phyloP scores from a whole-genome alignment of 2,329 filamentous ascomycete genomes.

The Aspergillus neoniger region DNA sequence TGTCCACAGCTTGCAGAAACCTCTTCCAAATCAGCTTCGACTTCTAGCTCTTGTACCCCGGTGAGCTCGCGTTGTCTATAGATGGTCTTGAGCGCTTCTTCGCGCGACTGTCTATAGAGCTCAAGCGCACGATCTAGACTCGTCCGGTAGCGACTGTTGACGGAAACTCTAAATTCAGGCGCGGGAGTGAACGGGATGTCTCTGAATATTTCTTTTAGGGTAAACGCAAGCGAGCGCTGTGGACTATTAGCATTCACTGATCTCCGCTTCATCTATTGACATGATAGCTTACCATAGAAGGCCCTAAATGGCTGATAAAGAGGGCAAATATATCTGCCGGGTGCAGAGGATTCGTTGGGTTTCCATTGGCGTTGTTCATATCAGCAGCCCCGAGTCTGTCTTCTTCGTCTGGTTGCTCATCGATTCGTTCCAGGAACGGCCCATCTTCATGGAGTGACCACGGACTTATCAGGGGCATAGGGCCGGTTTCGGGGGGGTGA shows the following conservation, averaged over 20 bases:
- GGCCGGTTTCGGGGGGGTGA: slow-evolving; percentile 16
- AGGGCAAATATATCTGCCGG: slow-evolving; percentile 86
- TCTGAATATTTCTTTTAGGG: slow-evolving; percentile 81
- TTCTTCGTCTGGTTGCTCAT: slow-evolving; percentile 61
- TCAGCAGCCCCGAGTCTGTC: slow-evolving; percentile 36
- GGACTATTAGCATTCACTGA: slow-evolving; percentile 10
- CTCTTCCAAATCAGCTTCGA: slow-evolving; percentile 93
- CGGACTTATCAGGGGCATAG: slow-evolving; percentile 27
- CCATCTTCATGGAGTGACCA: slow-evolving; percentile 48
- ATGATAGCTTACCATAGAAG: slow-evolving; percentile 67
- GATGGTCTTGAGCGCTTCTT: slow-evolving; percentile 73
- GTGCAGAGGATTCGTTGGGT: slow-evolving; percentile 23
- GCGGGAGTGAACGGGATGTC: slow-evolving; percentile 78
- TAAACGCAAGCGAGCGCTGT: slow-evolving; percentile 85
- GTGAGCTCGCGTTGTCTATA: slow-evolving; percentile 77
- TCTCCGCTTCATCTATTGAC: not conserved
- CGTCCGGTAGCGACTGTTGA: slow-evolving; percentile 77
- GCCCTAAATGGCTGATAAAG: slow-evolving; percentile 85
- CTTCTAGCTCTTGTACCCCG: slow-evolving; percentile 68
- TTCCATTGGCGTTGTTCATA: slow-evolving; percentile 14
- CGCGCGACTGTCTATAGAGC: slow-evolving; percentile 75
- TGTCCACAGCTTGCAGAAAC: slow-evolving; percentile 97
- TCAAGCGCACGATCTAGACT: slow-evolving; percentile 79
- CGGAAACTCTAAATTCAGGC: slow-evolving; percentile 67
- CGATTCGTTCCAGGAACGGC: slow-evolving; percentile 60